These are phyloP conservation scores for Cyclotella kingstonii DNA, from an alignment of 108 stramenopile species.

Conservation along the genomic window DNA sequence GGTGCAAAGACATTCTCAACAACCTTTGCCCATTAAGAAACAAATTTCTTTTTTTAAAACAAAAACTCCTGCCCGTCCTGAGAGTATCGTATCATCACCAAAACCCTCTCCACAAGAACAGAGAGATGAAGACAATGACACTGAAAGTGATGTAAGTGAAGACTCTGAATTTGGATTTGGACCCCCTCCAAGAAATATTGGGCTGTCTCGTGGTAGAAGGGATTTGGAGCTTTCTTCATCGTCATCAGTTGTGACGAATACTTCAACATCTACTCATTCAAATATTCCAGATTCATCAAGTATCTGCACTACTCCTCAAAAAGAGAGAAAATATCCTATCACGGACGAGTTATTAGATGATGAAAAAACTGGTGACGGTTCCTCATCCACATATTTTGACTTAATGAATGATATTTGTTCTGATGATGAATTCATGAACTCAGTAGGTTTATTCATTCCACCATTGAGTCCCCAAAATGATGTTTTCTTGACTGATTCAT, in stretches of 20 bases:
- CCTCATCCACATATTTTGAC: constrained; percentile 34
- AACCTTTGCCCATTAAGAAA: not conserved
- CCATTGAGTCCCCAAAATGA: constrained; percentile 30
- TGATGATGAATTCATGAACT: constrained; percentile 38
- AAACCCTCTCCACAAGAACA: constrained; percentile 6
- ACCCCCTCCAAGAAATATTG: constrained; percentile 27
- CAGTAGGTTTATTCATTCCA: constrained; percentile 19
- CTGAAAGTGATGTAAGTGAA: too few species aligned
- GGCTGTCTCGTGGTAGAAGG: constrained; percentile 14
- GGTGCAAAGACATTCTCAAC: too few species aligned
- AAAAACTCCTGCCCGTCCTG: not conserved
- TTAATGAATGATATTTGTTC: constrained; percentile 31
- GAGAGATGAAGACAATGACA: constrained; percentile 25
- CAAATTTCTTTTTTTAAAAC: not conserved
- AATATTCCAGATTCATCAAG: constrained; percentile 5
- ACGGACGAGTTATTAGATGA: not conserved
- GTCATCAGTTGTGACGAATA: constrained; percentile 25
- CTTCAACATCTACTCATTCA: constrained; percentile 12
- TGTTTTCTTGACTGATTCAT: constrained; percentile 20
- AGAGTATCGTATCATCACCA: not conserved
- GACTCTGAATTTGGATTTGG: constrained; percentile 30
- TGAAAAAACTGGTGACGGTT: constrained; percentile 4
- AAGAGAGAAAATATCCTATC: too few species aligned
- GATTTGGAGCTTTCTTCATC: constrained; percentile 30
- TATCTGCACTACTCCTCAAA: too few species aligned